Evolutionary conservation across 140 eudicot genomes (phyloP), one percentile per base, ranked within the genome.

Genomic region (Oenanthe javanica): DNA sequence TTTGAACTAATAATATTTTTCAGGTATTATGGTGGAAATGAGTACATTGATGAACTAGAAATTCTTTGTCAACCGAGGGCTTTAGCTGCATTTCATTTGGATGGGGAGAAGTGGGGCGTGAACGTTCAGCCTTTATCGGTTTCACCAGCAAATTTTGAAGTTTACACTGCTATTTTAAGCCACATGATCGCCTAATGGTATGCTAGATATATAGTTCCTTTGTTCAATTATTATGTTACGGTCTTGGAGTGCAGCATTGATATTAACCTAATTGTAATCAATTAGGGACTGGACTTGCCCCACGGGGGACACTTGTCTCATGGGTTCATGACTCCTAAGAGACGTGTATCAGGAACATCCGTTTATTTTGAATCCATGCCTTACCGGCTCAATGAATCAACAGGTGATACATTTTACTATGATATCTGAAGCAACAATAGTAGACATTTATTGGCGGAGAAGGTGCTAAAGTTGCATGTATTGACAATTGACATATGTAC

Each of bases 351-450:
- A 49, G 98, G 96, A 75, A 94, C 98, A 71, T 94, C 98, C 12
- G 87, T 94, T 64, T 94, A 92, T 75, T 94, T 94, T 79, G 98
- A 92, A 79, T 92, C 98, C n/a, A 94, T 94, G 98, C 98, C 98
- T 25, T 94, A 92, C 80, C 97, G 96, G 36, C 93, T 94, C 77
- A 92, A 94, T 85, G 98, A 94, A 85, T 87, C 96, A 70, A 86
- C 97, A 87, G 98, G 98, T 92, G 8, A 59, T 42, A 13, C 23
- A 19, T 18, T 93, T 14, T 63, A 38, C 77, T n/a, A n/a, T n/a
- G n/a, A 95, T 93, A 82, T 63, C 9, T 69, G 13, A 48, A 50
- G n/a, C 42, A 18, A 21, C 40, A 23, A 61, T 9, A 1, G 5
- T 61, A n/a, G 36, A 6, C 11, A 23, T 63, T 9, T 23, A 10